Evolutionary conservation across 2,329 filamentous ascomycete genomes (phyloP).

Genomic region (Calonectria pteridis): DNA sequence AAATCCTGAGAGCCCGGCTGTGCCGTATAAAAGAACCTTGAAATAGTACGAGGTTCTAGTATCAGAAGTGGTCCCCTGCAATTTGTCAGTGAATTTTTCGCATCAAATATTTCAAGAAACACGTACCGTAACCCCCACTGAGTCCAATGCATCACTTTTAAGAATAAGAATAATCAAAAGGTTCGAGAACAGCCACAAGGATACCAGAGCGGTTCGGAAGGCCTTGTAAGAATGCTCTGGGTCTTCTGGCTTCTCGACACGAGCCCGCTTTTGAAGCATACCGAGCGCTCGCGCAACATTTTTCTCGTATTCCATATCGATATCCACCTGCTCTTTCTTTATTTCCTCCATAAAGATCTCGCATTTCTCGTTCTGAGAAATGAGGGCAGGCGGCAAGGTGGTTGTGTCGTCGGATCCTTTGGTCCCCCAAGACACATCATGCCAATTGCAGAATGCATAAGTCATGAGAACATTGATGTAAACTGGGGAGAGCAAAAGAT

Average conservation of each 20-base stretch:
- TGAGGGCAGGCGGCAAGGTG: constrained; percentile 86
- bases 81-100: neutral
- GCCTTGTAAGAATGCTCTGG: constrained; percentile 98
- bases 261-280: constrained; percentile 79
- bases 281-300: constrained; percentile 92
- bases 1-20: constrained; percentile 82
- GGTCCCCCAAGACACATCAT: constrained; percentile 99
- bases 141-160: constrained; percentile 85
- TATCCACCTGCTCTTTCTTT: constrained; percentile 95
- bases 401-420: constrained; percentile 97
- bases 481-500: constrained; percentile 90
- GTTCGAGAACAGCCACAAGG: constrained; percentile 95
- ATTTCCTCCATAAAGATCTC: constrained; percentile 94
- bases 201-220: constrained; percentile 94
- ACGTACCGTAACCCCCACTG: constrained; percentile 77
- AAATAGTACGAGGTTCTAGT: constrained; percentile 87
- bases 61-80: constrained; percentile 66
- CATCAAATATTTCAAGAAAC: neutral
- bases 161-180: constrained; percentile 85
- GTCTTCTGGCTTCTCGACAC: constrained; percentile 80
- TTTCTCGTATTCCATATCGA: constrained; percentile 94
- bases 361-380: constrained; percentile 83
- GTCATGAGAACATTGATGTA: constrained; percentile 94
- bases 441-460: constrained; percentile 99
- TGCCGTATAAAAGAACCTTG: constrained; percentile 88